Base-by-base conservation (phyloP, 305 asterid genomes). In the Fraxinus albicans region DNA sequence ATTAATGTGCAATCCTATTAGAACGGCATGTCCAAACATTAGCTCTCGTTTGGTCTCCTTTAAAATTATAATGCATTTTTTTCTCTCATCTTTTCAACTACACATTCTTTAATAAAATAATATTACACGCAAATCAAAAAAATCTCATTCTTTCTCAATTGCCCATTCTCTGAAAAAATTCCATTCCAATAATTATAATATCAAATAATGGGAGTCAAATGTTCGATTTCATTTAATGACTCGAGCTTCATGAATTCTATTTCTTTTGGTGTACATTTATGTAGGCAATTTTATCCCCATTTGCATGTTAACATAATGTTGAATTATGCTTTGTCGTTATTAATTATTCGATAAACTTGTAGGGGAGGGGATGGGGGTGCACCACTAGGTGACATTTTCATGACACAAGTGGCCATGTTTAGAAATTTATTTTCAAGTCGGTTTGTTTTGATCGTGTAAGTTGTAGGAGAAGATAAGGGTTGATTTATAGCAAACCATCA, bases 371-470 rank as follows among this genome's bases (percentile, higher is more conserved):
- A 63, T 63, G 73, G 0, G 73, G 73, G 34, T 63, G 31, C 1
- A 21, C 34, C 17, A 63, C 73, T 23, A 23, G 33, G 73, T 63
- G 73, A 63, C 73, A 63, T 21, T 63, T 53, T 42, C 40, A 29
- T 81, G 81, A 79, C 12, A 8, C 33, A 34, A 23, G 65, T 65
- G 38, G 73, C 55, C 81, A 29, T 29, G 76, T 85, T 50, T 72
- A 70, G 80, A 23, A 73, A 53, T 60, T 27, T 25, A 63, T 79
- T 81, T 77, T 73, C 55, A 77, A 67, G 55, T 73, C 53, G 79
- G 80, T 78, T 82, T 69, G 82, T 81, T 80, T 77, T 38, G 36
- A 73, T 77, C 60, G 60, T 58, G 82, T 60, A 78, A 79, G 77
- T 55, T 70, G 73, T 78, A 55, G 73, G 33, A 44, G 81, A 23